Base-by-base conservation (phyloP, 805 yeast species). In the Ogataea chonburiensis region DNA sequence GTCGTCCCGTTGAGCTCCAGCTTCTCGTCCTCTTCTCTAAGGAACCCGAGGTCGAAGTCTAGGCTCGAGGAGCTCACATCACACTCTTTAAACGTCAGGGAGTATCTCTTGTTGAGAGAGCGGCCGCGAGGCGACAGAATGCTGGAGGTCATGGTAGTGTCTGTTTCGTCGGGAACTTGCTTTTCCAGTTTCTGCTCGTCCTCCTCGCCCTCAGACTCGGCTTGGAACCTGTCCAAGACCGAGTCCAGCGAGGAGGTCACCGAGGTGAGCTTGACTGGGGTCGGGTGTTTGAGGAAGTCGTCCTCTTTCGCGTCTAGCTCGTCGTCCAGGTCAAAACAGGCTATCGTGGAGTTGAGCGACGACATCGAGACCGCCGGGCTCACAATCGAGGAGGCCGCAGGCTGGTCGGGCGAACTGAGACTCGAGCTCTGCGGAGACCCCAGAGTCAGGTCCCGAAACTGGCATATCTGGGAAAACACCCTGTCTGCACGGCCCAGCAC, bases 331-430 rank as follows among this genome's bases (percentile, higher is more conserved):
- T 59, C 49, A 31, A 64, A 56, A 27, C 67, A 62, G 5, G 68
- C 70, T 24, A 63, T 50, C 7, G 60, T 61, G 3, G 67, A 56
- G 5, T 58, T 52, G 14, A 62, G 52, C 2, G 67, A 59, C 1
- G 55, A 28, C 3, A 53, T 27, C 4, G 66, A 62, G 9, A 31
- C 14, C 11, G 38, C 26, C 11, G 43, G 38, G 12, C 45, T 38
- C 11, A 45, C 16, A 13, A 31, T 16, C 24, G 24, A 22, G 11
- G 33, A 13, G n/a, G 19, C 20, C 26, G 13, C 14, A 6, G 14
- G 17, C 13, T 28, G 11, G 12, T 28, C 31, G 5, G 22, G 31
- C 4, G 31, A 28, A 17, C 20, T 28, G 20, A 28, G 6, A 13
- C 22, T 28, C 5, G 31, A 11, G 17, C n/a, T 4, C 12, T 10